Evolutionary conservation across 2,329 filamentous ascomycete species (phyloP).

Genomic region (Myriosclerotinia duriaeana): DNA sequence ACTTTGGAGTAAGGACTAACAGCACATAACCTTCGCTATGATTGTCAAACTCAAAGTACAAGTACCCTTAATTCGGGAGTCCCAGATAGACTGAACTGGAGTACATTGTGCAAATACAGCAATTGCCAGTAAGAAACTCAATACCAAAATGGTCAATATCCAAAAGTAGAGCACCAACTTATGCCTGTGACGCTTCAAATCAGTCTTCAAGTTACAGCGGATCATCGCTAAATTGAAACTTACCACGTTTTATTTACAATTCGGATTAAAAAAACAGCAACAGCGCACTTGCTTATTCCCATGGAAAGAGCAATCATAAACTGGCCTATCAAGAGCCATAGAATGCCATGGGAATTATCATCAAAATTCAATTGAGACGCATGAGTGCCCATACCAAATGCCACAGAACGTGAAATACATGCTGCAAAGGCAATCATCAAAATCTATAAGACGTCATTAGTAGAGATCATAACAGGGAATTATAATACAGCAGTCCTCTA

Average conservation of each 20-base stretch:
- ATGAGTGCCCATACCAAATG: conserved; percentile 16
- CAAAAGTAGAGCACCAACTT: conserved; percentile 14
- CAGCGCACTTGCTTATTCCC: conserved; percentile 22
- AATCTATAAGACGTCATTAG: not conserved
- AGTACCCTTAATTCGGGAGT: conserved; percentile 3
- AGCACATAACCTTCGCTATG: conserved; percentile 18
- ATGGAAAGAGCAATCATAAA: conserved; percentile 13
- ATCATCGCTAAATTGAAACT: not conserved
- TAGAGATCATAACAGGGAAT: not conserved
- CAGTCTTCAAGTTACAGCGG: not conserved
- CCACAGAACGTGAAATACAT: conserved; percentile 5
- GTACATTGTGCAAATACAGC: conserved; percentile 11
- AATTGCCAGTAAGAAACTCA: conserved; percentile 6
- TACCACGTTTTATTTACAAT: conserved; percentile 18
- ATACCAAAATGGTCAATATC: conserved; percentile 1
- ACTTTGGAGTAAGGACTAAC: not conserved
- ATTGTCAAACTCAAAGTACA: conserved; percentile 9
- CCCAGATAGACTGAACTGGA: conserved; percentile 12
- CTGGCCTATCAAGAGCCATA: conserved; percentile 20
- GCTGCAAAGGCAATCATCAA: conserved; percentile 11
- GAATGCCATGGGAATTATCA: conserved; percentile 1
- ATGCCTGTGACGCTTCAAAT: conserved; percentile 2
- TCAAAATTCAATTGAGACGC: not conserved
- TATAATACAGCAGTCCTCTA: not conserved
- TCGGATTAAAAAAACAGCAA: conserved; percentile 13